Conservation (phyloP, 495 filamentous ascomycete species). For the Bombardia bombarda region DNA sequence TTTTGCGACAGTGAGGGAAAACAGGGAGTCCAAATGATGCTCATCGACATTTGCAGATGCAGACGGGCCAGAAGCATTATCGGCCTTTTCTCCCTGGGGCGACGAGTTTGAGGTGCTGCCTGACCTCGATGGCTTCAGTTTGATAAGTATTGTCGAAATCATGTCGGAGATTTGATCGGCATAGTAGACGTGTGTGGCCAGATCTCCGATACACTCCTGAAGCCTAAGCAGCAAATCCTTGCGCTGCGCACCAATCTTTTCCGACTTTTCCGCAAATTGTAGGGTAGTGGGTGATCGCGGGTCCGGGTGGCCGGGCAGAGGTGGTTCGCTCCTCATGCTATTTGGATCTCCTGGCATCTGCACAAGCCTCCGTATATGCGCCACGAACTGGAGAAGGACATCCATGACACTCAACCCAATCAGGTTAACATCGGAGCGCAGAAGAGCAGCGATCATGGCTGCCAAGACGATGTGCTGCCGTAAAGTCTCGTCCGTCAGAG, state of each 20-base stretch:
- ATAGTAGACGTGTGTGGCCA: constrained; percentile 93
- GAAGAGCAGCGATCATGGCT: constrained; percentile 67
- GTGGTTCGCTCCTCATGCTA: constrained; percentile 24
- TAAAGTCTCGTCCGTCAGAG: constrained; percentile 56
- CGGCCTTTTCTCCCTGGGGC: constrained; percentile 31
- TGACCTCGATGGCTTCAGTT: constrained; percentile 57
- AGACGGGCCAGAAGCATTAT: constrained; percentile 18
- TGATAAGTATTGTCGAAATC: constrained; percentile 67
- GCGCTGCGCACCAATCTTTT: constrained; percentile 20
- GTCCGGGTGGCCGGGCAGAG: constrained; percentile 17
- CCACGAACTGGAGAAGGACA: constrained; percentile 70
- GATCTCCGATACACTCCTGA: constrained; percentile 68
- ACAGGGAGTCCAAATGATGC: constrained; percentile 50
- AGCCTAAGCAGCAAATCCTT: constrained; percentile 56
- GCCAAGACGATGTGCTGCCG: constrained; percentile 63
- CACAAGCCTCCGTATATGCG: constrained; percentile 66
- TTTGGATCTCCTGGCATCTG: constrained; percentile 50
- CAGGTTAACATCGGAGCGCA: constrained; percentile 81
- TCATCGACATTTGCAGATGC: constrained; percentile 25
- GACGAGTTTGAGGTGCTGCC: constrained; percentile 30
- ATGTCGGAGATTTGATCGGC: constrained; percentile 90
- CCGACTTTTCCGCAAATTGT: constrained; percentile 19
- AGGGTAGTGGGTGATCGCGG: constrained; percentile 15
- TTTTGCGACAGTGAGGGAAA: constrained; percentile 65
- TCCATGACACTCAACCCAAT: constrained; percentile 94